Evolutionary conservation across 169 alveolate species (phyloP), one percentile per base, ranked within the genome.

Genomic region (Eimeria zaria): DNA sequence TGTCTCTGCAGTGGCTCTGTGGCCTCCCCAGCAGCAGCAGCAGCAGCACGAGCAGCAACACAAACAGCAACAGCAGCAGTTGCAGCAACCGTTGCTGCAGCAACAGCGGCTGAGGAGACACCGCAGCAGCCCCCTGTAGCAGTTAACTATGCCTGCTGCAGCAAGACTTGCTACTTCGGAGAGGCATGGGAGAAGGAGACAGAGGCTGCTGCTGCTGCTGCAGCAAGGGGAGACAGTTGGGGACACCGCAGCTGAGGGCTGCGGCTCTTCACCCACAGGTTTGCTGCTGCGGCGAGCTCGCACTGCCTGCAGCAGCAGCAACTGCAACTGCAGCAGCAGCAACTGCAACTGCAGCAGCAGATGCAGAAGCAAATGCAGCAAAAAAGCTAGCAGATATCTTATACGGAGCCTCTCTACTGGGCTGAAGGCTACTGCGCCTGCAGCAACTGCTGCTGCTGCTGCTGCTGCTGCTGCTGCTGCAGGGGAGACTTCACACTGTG

Each of bases 61-160:
- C 8, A 9, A 44, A 16, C 48, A 41, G 87, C 58, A 76, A 60
- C 87, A 76, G 87, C 87, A 36, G 87, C 87, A 41, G 36, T 39
- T 27, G n/a, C 80, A 14, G 80, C n/a, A n/a, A n/a, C n/a, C n/a
- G n/a, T n/a, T n/a, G n/a, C 87, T 76, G 87, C 87, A 11, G 58
- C 60, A 8, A 8, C 58, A 39, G 87, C 87, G 12, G 87, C 39
- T 36, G 60, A n/a, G 36, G 36, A 76, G 87, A 8, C 87, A 1
- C 36, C 30, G 87, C 60, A 27, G 87, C 60, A 6, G 33, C 39
- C 27, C 16, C 8, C 39, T 41, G 22, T 73, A 44, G 16, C 11
- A 48, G 51, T 73, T 60, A 76, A 33, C 87, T 41, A 33, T 4
- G 36, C 16, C 48, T 14, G 8, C 80, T 11, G 51, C 80, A n/a